Evolutionary conservation across 2,329 filamentous ascomycete species (phyloP), one percentile per base, ranked within the genome.

Genomic region (Dactylellina parvicollis): DNA sequence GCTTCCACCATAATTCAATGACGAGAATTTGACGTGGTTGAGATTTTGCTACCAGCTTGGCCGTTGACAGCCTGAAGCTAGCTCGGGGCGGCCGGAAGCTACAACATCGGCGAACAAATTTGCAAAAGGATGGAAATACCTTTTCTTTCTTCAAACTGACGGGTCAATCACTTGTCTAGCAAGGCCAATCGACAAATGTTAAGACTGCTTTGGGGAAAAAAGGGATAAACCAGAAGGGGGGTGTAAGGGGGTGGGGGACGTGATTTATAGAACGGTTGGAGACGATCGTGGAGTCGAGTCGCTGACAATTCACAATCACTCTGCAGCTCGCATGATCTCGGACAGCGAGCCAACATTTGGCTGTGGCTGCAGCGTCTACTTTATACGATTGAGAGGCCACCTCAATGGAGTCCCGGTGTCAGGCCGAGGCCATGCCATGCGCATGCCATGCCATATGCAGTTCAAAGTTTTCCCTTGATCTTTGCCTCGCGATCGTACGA

Each of bases 261-360:
- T 50, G 54, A 38, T 49, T 44, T 26, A 50, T 59, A 44, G 40
- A 57, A 26, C 22, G 34, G 57, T 22, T 4, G 47, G 16, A 24
- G 49, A 42, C 34, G 46, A 50, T 61, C 50, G 49, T 26, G 57
- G 24, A 40, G 50, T 42, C 49, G 56, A 36, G 38, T 49, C 40
- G n/a, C 14, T 47, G 65, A 59, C 66, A 62, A 34, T 50, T 72
- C 59, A 72, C 44, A 60, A 56, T 65, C 59, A 65, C 67, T 72
- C 66, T 60, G 67, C 67, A 72, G 59, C 52, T 54, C 46, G 46
- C 47, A 56, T 59, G 28, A 59, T 40, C 47, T 40, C 47, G 49
- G 42, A 49, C 47, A 59, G 42, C 40, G 49, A 38, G 34, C 26
- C 24, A 49, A 42, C 40, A 22, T 20, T 32, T 44, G 9, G 36